Conservation (phyloP, 208 protist species). For the Leishmania martiniquensis region DNA sequence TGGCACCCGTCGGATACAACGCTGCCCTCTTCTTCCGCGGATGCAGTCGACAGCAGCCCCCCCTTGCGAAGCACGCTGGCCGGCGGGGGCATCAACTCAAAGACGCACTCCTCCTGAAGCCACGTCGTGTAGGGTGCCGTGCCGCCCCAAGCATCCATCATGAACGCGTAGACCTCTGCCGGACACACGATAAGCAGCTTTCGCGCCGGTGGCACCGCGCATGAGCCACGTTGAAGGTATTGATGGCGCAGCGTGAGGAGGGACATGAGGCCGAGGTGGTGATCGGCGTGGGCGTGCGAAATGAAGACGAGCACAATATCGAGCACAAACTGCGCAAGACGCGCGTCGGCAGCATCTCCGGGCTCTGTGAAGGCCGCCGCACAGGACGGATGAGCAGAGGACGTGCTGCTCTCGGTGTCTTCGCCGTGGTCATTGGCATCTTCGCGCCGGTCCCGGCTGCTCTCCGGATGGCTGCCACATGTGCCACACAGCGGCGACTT, state of each 20-base stretch:
- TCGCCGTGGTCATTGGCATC: neutral
- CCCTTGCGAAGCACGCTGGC: neutral
- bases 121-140: conserved; percentile 42
- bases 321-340: conserved; percentile 36
- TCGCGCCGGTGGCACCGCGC: neutral
- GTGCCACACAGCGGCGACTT: neutral
- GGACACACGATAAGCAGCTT: conserved; percentile 75
- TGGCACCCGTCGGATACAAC: neutral
- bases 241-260: conserved; percentile 65
- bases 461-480: neutral
- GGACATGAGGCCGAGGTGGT: conserved; percentile 83
- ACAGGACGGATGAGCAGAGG: too few relatives aligned
- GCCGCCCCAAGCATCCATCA: conserved; percentile 56
- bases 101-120: conserved; percentile 58
- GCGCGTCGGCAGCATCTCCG: conserved; percentile 3
- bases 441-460: neutral
- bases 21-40: too few relatives aligned
- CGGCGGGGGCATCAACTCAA: conserved; percentile 59
- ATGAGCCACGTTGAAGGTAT: conserved; percentile 16
- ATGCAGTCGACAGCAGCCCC: neutral
- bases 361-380: neutral
- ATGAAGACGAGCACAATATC: conserved; percentile 81
- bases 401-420: neutral
- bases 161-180: conserved; percentile 69
- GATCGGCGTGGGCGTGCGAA: conserved; percentile 91